phyloP scores from a whole-genome alignment of 139 green algal genomes.

The Coelastrella sp. region DNA sequence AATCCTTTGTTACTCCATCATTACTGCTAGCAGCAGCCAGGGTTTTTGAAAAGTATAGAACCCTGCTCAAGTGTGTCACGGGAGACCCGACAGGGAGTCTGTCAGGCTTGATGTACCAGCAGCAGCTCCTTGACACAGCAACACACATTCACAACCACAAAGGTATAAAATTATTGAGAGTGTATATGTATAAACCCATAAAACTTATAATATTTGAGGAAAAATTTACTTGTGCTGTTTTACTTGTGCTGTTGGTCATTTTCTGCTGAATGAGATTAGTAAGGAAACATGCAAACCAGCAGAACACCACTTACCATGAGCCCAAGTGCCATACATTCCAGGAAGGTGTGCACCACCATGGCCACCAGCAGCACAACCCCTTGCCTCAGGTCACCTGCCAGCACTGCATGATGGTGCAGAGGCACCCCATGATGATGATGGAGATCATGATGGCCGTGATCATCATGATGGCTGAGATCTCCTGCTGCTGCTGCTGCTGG shows the following conservation, averaged over 20 bases:
- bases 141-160: background rate
- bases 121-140: background rate
- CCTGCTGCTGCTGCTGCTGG: background rate
- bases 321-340: constrained; percentile 64
- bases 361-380: constrained; percentile 59
- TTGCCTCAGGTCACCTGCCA: constrained; percentile 43
- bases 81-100: no score
- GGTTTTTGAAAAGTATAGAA: no score
- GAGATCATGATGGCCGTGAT: background rate
- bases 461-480: background rate
- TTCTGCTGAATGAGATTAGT: no score
- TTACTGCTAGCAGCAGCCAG: no score
- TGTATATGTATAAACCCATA: no score
- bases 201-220: no score
- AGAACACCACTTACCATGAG: constrained; percentile 44
- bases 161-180: background rate
- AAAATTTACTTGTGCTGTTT: no score
- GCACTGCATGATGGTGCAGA: constrained; percentile 34
- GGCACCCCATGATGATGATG: background rate
- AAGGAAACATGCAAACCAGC: no score
- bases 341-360: constrained; percentile 60
- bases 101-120: no score
- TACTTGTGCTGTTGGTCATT: no score
- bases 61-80: no score
- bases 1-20: no score